Evolutionary conservation across 352 stramenopile genomes (phyloP), one percentile per base, ranked within the genome.

Genomic region (Pythium graminicola): DNA sequence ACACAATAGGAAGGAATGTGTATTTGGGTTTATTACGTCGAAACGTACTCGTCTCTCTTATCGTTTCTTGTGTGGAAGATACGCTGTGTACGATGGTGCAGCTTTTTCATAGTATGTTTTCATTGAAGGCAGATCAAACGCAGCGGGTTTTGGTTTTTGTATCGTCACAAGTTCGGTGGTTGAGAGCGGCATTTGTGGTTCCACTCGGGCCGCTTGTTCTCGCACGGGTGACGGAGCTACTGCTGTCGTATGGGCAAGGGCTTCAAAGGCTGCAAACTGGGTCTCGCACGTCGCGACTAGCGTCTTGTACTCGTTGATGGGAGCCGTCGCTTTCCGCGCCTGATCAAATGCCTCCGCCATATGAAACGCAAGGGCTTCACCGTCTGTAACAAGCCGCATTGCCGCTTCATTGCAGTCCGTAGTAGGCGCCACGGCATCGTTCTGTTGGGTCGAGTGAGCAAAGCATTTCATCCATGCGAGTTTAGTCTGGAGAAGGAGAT

Each of bases 391-490:
- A 46, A 89, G 62, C 40, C 69, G 50, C 22, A 39, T 39, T 6
- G 73, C 69, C 1, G 13, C 17, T 0, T 42, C 39, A 24, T 42
- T 29, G 13, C 17, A 26, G 11, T 40, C 42, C 16, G 9, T 47
- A 1, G 4, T 3, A 7, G 29, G 40, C 17, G 2, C 20, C 10
- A 38, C 24, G 9, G 43, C 33, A 8, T 24, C 36, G 1, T 36
- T 45, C 39, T 14, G 17, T 17, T 19, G 50, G 31, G 26, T 65
- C 17, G 24, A 36, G 41, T 40, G 22, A 3, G 23, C 45, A 50
- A 79, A 81, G 54, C 75, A 86, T 46, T 70, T 66, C 75, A 86
- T 83, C 73, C 75, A 86, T 22, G 72, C 72, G 31, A 86, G 50
- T 39, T 85, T 83, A 23, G 59, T 55, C 29, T 71, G 67, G n/a